phyloP scores from a whole-genome alignment of 192 early-diverging fungal species.

The Backusella luteola region DNA sequence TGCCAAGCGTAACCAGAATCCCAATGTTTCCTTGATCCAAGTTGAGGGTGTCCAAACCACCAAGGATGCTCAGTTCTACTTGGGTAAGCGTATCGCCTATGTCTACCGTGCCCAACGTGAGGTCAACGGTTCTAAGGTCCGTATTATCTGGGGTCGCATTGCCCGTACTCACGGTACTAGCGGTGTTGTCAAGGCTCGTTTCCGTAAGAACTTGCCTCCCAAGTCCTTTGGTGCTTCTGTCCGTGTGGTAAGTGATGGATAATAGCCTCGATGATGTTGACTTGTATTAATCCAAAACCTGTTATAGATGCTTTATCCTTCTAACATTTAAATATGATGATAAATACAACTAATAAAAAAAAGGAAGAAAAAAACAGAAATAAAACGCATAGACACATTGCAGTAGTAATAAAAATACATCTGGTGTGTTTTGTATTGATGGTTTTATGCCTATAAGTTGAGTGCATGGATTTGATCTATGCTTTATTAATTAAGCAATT shows the following conservation, averaged over 20 bases:
- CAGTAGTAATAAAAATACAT: no score
- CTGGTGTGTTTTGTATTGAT: no score
- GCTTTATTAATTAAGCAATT: no score
- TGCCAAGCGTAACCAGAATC: slow-evolving; percentile 87
- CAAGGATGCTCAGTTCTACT: slow-evolving; percentile 93
- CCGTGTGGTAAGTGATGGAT: slow-evolving; percentile 75
- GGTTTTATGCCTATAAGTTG: no score
- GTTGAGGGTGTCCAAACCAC: slow-evolving; percentile 90
- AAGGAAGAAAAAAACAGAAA: not conserved
- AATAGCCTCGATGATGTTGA: not conserved
- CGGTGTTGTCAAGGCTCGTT: slow-evolving; percentile 95
- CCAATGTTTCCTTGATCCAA: slow-evolving; percentile 88
- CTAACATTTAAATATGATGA: slow-evolving; percentile 43
- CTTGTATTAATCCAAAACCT: not conserved
- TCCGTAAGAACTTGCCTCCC: slow-evolving; percentile 96
- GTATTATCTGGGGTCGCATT: slow-evolving; percentile 97
- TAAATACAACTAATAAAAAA: not conserved
- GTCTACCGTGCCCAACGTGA: slow-evolving; percentile 92
- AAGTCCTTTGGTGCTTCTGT: slow-evolving; percentile 85
- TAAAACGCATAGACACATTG: not conserved
- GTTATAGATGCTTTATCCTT: slow-evolving; percentile 93
- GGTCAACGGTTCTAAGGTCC: slow-evolving; percentile 87
- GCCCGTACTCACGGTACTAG: slow-evolving; percentile 93
- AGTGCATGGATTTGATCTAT: no score
- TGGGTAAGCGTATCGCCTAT: slow-evolving; percentile 97